A percentile compares a stretch with the other conserved stretches of the same genome.
Evolutionary conservation across 176 grass and related monocot species (phyloP).

Genomic region (Zoysia pacifica): DNA sequence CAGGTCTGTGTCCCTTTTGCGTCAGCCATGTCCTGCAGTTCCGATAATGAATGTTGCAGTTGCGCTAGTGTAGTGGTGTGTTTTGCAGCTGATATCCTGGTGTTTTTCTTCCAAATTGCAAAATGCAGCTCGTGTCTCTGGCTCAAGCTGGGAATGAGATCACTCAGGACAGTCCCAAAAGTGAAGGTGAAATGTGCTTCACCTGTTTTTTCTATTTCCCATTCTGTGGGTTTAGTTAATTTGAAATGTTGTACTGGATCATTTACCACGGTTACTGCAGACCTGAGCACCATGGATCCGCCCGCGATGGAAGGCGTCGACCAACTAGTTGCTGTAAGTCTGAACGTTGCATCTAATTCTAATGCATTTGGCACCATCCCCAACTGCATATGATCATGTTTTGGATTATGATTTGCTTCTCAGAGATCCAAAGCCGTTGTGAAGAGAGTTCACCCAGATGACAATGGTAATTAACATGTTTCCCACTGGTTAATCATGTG

Average conservation of each 20-base stretch:
- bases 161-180: constrained; percentile 56
- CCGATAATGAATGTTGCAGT: not conserved
- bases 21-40: not conserved
- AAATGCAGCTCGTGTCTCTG: constrained; percentile 70
- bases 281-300: constrained; percentile 58
- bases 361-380: not conserved
- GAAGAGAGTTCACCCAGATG: constrained; percentile 63
- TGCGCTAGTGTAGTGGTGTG: not conserved
- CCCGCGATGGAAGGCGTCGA: constrained; percentile 89
- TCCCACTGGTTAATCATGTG: not conserved
- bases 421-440: constrained; percentile 71
- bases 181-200: constrained; percentile 49
- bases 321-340: constrained; percentile 66
- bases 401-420: constrained; percentile 23
- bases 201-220: not conserved
- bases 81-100: not conserved
- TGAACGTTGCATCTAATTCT: not conserved
- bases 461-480: constrained; percentile 52
- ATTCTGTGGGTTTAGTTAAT: not conserved
- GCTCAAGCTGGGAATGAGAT: constrained; percentile 84
- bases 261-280: constrained; percentile 19
- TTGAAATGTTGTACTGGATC: not conserved
- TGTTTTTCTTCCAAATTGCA: constrained; percentile 1
- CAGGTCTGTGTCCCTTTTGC: constrained; percentile 39
- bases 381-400: not conserved